A percentile compares a stretch with the other conserved stretches of the same genome.
phyloP scores from a whole-genome alignment of 441 rosid species.

The Gossypium gossypioides region DNA sequence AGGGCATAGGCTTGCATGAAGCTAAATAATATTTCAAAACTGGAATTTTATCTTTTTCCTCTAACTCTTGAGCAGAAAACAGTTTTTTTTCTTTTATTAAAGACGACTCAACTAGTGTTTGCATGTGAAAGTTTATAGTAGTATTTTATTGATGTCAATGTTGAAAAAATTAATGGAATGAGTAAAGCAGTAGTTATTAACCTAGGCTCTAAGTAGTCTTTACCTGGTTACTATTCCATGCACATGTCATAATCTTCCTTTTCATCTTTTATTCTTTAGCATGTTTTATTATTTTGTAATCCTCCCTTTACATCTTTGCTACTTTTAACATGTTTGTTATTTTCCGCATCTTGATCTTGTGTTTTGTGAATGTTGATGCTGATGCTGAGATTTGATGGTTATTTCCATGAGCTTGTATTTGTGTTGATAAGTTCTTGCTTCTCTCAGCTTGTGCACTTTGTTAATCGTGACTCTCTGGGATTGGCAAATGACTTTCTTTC shows the following conservation, averaged over 20 bases:
- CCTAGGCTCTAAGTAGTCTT: not conserved
- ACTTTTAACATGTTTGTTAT: constrained; percentile 5
- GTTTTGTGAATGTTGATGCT: constrained; percentile 9
- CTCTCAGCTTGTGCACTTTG: constrained; percentile 97
- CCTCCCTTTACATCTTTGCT: not conserved
- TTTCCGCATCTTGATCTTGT: not conserved
- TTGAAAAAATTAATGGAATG: not conserved
- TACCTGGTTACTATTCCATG: not conserved
- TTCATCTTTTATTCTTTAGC: not conserved
- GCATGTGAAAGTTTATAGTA: not conserved
- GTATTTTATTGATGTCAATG: not conserved
- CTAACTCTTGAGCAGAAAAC: not conserved
- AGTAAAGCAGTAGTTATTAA: not conserved
- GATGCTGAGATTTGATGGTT: constrained; percentile 11
- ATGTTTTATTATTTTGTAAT: not conserved
- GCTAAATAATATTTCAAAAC: not conserved
- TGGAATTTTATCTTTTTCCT: not conserved
- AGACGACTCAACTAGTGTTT: not conserved
- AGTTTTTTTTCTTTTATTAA: not conserved
- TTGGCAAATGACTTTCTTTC: constrained; percentile 98
- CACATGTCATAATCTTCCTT: not conserved
- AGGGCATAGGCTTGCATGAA: not conserved
- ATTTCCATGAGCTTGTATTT: constrained; percentile 19
- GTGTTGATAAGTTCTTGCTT: constrained; percentile 29
- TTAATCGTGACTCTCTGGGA: constrained; percentile 95